Evolutionary conservation across 495 filamentous ascomycete genomes (phyloP).

Genomic region (Parathielavia hyrcaniae): DNA sequence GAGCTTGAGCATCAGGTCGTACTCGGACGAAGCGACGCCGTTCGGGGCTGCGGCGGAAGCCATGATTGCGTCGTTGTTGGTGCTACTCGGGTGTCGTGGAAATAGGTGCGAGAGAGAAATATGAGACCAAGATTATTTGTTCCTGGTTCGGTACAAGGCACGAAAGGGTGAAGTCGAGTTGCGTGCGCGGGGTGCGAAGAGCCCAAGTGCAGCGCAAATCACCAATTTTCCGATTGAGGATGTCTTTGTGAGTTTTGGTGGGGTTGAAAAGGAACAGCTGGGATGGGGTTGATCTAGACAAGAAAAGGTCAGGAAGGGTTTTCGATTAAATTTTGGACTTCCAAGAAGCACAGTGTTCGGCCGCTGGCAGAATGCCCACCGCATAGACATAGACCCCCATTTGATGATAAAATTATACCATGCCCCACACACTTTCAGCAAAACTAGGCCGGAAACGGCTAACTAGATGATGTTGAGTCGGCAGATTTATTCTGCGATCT

Average conservation of each 20-base stretch:
- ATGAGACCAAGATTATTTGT: neutral
- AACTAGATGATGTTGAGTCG: neutral
- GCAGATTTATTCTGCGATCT: constrained; percentile 26
- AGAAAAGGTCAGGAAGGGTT: too few relatives aligned
- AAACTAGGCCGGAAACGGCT: neutral
- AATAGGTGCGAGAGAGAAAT: neutral
- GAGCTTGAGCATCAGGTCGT: constrained; percentile 82
- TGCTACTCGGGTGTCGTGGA: neutral
- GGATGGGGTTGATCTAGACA: too few relatives aligned
- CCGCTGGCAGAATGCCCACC: too few relatives aligned
- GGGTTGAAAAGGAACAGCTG: constrained; percentile 26
- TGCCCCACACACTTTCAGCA: neutral
- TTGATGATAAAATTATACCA: too few relatives aligned
- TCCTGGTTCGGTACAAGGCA: constrained; percentile 6
- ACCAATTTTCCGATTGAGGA: constrained; percentile 30
- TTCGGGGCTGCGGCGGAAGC: constrained; percentile 41
- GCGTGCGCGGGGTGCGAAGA: neutral
- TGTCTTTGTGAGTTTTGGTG: constrained; percentile 28
- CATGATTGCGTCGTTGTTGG: constrained; percentile 19
- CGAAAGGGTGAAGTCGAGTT: neutral
- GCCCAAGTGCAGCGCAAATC: constrained; percentile 13
- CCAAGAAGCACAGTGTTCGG: too few relatives aligned
- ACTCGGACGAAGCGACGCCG: constrained; percentile 50
- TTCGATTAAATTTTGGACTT: too few relatives aligned
- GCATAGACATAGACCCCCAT: too few relatives aligned